A percentile compares a stretch with the other conserved stretches of the same genome.
Conservation (phyloP, 768 basidiomycete genomes). For the Boletus huronensis region DNA sequence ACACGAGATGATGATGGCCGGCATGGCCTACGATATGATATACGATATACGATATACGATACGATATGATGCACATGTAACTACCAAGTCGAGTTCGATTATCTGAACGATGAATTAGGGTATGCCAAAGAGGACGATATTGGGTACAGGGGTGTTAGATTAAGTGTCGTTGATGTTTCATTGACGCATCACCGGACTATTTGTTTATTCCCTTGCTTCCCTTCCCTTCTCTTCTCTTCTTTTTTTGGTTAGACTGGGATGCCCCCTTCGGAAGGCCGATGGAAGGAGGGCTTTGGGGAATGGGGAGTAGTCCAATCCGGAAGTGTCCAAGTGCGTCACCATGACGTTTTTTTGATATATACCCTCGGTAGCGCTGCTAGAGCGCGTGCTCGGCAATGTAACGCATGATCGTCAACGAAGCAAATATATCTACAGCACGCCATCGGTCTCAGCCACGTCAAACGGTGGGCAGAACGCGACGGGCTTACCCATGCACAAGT, state of each 20-base stretch:
- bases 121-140: neutral
- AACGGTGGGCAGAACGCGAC: neutral
- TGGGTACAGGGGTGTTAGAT: neutral
- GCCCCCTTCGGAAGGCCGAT: neutral
- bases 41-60: too few relatives aligned
- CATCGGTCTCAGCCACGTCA: conserved; percentile 1
- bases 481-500: conserved; percentile 52
- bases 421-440: conserved; percentile 47
- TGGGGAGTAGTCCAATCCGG: neutral
- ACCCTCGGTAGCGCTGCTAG: conserved; percentile 11
- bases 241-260: neutral
- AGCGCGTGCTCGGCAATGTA: conserved; percentile 53
- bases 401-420: conserved; percentile 61
- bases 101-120: neutral
- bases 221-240: neutral
- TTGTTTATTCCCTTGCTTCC: neutral
- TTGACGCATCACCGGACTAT: neutral
- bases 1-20: too few relatives aligned
- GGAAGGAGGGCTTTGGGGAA: conserved; percentile 8
- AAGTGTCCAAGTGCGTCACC: neutral
- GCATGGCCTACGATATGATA: neutral
- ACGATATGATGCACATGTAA: neutral
- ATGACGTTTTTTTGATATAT: neutral
- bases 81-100: neutral
- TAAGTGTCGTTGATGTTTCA: conserved; percentile 7